Conservation (phyloP, 305 asterid species). For the Solanum aculeatissimum region DNA sequence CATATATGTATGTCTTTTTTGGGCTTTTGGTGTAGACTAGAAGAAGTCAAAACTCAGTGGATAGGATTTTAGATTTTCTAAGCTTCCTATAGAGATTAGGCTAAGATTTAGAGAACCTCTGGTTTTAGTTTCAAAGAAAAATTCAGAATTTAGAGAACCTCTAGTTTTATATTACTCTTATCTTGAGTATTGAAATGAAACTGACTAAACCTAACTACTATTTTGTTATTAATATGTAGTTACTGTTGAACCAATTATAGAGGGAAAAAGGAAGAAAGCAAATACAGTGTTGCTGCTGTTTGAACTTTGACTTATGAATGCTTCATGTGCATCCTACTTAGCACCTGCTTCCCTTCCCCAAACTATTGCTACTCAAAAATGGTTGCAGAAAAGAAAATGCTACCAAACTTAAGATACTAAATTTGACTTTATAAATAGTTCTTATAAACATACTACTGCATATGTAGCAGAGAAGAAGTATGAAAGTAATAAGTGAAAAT, state of each 20-base stretch:
- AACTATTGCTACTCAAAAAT: not conserved
- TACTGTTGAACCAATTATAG: not conserved
- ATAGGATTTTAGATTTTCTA: not conserved
- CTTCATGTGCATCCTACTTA: not conserved
- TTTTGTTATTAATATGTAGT: not conserved
- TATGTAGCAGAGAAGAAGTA: not conserved
- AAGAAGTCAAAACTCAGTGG: not conserved
- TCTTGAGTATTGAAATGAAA: not conserved
- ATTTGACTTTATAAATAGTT: not conserved
- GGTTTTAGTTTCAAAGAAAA: not conserved
- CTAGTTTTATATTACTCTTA: not conserved
- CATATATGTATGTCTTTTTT: not conserved
- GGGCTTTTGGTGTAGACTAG: not conserved
- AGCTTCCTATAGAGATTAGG: not conserved
- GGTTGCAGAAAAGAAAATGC: not conserved
- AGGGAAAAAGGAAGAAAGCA: not conserved
- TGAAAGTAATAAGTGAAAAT: not conserved
- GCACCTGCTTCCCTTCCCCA: not conserved
- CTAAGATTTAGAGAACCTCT: not conserved
- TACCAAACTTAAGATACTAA: not conserved
- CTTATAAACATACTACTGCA: not conserved
- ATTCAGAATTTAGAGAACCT: not conserved
- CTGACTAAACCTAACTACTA: not conserved
- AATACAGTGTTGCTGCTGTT: not conserved
- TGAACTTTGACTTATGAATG: not conserved